Evolutionary conservation across 176 grass and related monocot species (phyloP), one percentile per base, ranked within the genome.

Genomic region (Carex parvula): DNA sequence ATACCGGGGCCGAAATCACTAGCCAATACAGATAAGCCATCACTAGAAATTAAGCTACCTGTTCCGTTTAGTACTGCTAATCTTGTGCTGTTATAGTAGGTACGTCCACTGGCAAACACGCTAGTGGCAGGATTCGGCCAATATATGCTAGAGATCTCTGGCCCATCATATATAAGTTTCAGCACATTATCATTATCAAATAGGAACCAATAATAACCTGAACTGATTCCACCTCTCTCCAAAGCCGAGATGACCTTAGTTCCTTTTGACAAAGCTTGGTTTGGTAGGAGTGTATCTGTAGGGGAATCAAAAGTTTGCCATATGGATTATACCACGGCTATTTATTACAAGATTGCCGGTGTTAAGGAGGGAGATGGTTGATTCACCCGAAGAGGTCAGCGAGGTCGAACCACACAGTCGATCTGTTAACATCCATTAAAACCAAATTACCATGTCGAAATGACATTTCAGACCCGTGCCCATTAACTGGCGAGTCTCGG

Each of bases 241-340:
- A 79, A 29, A 7, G 62, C 15, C 0, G 87, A 79, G 12, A 84
- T 14, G 8, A 64, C 16, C 21, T 1, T 81, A 6, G 10, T 81
- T 37, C 13, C 41, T 48, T 81, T 81, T 0, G 32, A 26, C 33
- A 81, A 4, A 13, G 57, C 32, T 35, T 89, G 87, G 8, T 8
- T 16, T 5, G 90, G 90, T 24, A 92, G 62, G 82, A 92, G 74
- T n/a, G 87, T 92, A 35, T 92, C 87, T 2, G 85, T 89, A 3
- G 87, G 84, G 37, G 80, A 89, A 73, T 84, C 82, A 30, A 92
- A 92, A 80, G 85, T 92, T 66, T 87, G 76, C 87, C 91, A 93
- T 79, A 76, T 3, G 58, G 58, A n/a, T 16, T 15, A 11, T 91
- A 60, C 82, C 87, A 1, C 41, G 0, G 53, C 73, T 66, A 17